Evolutionary conservation across 768 basidiomycete genomes (phyloP).

Genomic region (Solioccasus polychromus): DNA sequence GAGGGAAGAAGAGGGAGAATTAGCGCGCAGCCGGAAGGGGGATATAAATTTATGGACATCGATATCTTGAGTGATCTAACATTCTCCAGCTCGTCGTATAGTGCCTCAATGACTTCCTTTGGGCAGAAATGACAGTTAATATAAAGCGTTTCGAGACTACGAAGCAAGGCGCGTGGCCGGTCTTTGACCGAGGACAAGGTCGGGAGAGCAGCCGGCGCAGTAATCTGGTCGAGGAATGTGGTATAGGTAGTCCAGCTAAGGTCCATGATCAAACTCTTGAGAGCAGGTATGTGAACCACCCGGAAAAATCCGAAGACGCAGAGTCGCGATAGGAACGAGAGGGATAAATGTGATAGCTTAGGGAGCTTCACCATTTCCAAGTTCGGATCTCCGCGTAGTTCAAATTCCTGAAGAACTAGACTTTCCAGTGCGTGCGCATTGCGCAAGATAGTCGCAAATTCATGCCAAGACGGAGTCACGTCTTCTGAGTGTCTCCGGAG

Average conservation of each 20-base stretch:
- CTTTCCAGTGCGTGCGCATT: conserved; percentile 49
- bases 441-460: conserved; percentile 49
- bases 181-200: conserved; percentile 37
- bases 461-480: conserved; percentile 55
- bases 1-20: conserved; percentile 2
- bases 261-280: too few species aligned
- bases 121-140: conserved; percentile 46
- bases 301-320: too few species aligned
- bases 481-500: conserved; percentile 59
- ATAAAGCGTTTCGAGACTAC: conserved; percentile 48
- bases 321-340: too few species aligned
- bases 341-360: too few species aligned
- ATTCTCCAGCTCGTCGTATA: conserved; percentile 46
- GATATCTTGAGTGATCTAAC: conserved; percentile 42
- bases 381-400: conserved; percentile 38
- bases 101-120: conserved; percentile 27
- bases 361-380: conserved; percentile 53
- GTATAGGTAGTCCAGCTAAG: conserved; percentile 35
- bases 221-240: conserved; percentile 42
- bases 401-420: conserved; percentile 53
- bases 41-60: conserved; percentile 20
- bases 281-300: too few species aligned
- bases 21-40: conserved; percentile 23
- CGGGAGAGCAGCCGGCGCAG: conserved; percentile 2
- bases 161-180: conserved; percentile 34